Evolutionary conservation across 1,284 basidiomycete genomes (phyloP), one percentile per base, ranked within the genome.

Genomic region (Boletellus dicymbophilus): DNA sequence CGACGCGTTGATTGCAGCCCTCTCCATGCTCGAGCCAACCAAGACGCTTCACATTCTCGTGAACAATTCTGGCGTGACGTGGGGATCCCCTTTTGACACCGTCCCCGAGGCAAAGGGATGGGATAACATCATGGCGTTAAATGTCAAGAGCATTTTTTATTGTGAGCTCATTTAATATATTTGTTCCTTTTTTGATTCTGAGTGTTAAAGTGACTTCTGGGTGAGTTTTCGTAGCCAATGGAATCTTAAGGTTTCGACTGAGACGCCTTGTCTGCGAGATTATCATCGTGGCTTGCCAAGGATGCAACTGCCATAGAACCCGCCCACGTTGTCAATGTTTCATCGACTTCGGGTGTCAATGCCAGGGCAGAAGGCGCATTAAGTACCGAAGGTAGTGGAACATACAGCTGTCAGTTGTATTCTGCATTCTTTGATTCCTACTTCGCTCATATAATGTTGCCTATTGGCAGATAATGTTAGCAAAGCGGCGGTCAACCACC

Each of bases 401-500:
- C 88, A 20, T 95, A 88, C 85, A 86, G 85, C 62, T 93, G 90
- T 92, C 58, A 59, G 88, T 52, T 28, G 18, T 33, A 3, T 25
- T 37, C 12, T 25, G 21, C 46, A 43, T 26, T 49, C 39, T 10
- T 22, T 7, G 3, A 28, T 34, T 12, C 13, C 28, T 25, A 23
- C 25, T 46, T 26, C 22, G 43, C 48, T 37, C 46, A 53, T 51
- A 11, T 20, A 5, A 5, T 13, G 6, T 3, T 7, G 13, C 5
- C 2, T 27, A 43, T 31, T 16, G n/a, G 15, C 26, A 91, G 89
- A 91, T 60, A 79, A 82, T 55, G 77, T 90, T 2, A 92, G 89
- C 66, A 94, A 94, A 69, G 87, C 87, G 18, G 87, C 87, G 37
- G 86, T 89, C 10, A 92, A 93, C 68, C 90, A 94, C 59, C 80